Percentiles rank a stretch among this genome's conserved stretches.
These are phyloP conservation scores for Alternaria viburni DNA, from an alignment of 2,329 filamentous ascomycete species.

Conservation along the genomic window DNA sequence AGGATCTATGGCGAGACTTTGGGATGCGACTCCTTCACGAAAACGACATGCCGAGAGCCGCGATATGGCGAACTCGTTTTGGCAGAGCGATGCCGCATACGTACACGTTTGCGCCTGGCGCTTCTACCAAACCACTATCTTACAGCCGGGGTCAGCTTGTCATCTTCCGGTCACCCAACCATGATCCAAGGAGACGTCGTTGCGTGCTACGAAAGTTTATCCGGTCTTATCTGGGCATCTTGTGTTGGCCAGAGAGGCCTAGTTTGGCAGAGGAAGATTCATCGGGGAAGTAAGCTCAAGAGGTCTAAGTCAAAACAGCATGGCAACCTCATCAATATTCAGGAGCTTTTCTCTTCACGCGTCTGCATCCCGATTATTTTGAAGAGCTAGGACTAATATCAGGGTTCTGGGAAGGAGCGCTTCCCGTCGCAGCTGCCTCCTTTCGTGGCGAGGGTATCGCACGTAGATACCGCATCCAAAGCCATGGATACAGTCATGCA, in stretches of 20 bases:
- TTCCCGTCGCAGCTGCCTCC: not conserved
- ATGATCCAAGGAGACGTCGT: not conserved
- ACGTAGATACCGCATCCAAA: not conserved
- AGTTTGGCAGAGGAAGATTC: not conserved
- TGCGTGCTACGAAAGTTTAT: not conserved
- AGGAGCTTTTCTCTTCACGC: rapidly evolving
- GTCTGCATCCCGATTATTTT: not conserved
- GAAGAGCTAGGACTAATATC: not conserved
- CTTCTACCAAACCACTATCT: not conserved
- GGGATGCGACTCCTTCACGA: not conserved
- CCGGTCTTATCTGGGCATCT: not conserved
- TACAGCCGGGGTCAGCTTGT: not conserved
- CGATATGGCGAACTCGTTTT: not conserved
- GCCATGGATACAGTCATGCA: not conserved
- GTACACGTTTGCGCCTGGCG: not conserved
- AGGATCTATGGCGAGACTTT: not conserved
- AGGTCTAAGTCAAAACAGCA: too few relatives aligned
- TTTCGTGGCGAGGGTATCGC: rapidly evolving
- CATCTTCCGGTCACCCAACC: not conserved
- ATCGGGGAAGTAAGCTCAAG: not conserved
- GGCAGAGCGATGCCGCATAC: not conserved
- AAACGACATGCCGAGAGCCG: not conserved
- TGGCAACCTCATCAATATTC: not conserved
- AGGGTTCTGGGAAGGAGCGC: not conserved
- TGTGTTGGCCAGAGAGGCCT: not conserved